Evolutionary conservation across 148 eudicot genomes (phyloP).

Genomic region (Talinum fruticosum): DNA sequence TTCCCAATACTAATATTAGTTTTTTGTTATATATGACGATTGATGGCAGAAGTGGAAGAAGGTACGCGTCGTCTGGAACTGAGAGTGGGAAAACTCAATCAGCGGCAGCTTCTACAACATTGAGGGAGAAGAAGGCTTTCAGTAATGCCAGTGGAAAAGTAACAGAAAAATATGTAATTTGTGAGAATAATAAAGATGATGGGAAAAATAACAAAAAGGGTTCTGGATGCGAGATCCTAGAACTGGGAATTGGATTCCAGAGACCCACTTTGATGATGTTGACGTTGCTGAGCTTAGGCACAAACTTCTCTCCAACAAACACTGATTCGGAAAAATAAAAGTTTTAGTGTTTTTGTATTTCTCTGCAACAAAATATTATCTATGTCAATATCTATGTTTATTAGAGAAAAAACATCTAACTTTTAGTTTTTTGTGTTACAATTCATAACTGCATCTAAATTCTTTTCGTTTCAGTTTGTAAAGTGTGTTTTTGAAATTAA

Average conservation of each 20-base stretch:
- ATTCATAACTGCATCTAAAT: too few species aligned
- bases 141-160: background rate
- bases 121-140: background rate
- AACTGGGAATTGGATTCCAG: slow-evolving; percentile 31
- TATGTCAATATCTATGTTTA: too few species aligned
- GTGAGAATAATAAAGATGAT: background rate
- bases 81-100: background rate
- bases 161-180: background rate
- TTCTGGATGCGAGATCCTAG: slow-evolving; percentile 34
- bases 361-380: too few species aligned
- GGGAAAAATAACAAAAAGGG: background rate
- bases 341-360: too few species aligned
- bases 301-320: background rate
- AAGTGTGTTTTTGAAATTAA: too few species aligned
- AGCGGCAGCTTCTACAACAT: background rate
- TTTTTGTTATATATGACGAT: background rate
- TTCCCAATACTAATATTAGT: background rate
- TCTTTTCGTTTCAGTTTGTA: too few species aligned
- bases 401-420: too few species aligned
- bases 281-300: slow-evolving; percentile 16
- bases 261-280: slow-evolving; percentile 20
- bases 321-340: background rate
- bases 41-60: background rate
- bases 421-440: too few species aligned
- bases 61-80: slow-evolving; percentile 7